Evolutionary conservation across 371 early-diverging fungal genomes (phyloP), one percentile per base, ranked within the genome.

Genomic region (Circinella umbellata): DNA sequence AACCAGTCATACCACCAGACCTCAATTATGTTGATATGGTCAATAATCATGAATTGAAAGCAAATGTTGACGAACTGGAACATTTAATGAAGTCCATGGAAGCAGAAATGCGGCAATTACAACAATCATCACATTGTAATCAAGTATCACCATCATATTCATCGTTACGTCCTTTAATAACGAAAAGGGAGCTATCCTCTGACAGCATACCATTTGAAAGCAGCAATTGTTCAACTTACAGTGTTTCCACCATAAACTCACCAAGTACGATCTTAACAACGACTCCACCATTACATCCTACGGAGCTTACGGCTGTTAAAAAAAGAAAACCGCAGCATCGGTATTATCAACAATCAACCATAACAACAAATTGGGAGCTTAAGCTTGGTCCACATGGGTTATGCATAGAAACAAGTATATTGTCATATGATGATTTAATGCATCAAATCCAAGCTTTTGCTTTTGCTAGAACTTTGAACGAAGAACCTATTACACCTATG

Each of bases 361-460:
- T 27, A 20, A 49, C 47, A 34, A 35, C 66, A n/a, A 46, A 67
- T 47, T 73, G 73, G 73, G 37, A 66, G 15, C 48, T 75, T 39
- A 66, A 67, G 4, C 9, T 75, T 10, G 69, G 63, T 13, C 48
- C 55, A 37, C 35, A 67, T 5, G 76, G 76, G 0, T 55, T 75
- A 6, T 48, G 64, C 34, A 75, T 75, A n/a, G 66, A 76, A 18
- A 76, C 76, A 3, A 61, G 72, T 61, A 76, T 76, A 35, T 57
- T 42, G 18, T 70, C 70, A n/a, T 54, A 68, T 36, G 51, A 66
- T 14, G 76, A 76, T 20, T 57, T 76, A 47, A 17, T 76, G 17
- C 62, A 68, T 47, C 47, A 67, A 57, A 39, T 70, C 15, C 37
- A 18, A 20, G 20, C 60, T 37, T 67, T 67, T 49, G 64, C 47